Base-by-base conservation (phyloP, 352 stramenopile species). In the Pythium biforme region DNA sequence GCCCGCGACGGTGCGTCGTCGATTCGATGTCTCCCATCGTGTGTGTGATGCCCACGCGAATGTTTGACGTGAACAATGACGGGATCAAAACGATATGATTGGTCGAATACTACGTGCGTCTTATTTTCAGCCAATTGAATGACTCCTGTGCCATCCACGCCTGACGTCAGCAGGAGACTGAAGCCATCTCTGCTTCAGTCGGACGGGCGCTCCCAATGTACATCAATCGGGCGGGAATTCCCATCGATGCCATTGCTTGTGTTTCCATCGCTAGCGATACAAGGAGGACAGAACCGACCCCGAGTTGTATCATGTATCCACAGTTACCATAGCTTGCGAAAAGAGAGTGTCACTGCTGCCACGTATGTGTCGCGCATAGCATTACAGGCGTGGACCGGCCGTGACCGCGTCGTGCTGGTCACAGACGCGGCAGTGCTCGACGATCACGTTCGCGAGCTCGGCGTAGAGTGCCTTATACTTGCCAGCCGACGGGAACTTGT, bases 401-500 rank as follows among this genome's bases (percentile, higher is more conserved):
- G 52, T 50, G 6, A 27, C 2, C 4, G 41, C 50, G 19, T 37
- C 34, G 1, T 51, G 27, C 15, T 57, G 17, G 11, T 66, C 55
- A 23, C 62, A 64, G 2, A 23, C 57, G 11, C 64, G 68, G 51
- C 62, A 76, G 43, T 77, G 74, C 27, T 62, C 50, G 11, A 64
- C 20, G 29, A 76, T 74, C 31, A 65, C 25, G 8, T 55, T 51
- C 10, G 66, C 60, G 17, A 79, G 62, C 22, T 72, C 48, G 14
- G 60, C 64, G 31, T 77, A 78, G 17, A 79, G 50, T 11, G 26
- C 25, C 22, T 55, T 48, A 33, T 76, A 71, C 29, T 59, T 69
- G 26, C 37, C 55, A 25, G 68, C 52, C 4, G 67, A 68, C 14
- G 74, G 74, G 59, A 82, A 77, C 46, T 72, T 69, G 54, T 79